phyloP scores from a whole-genome alignment of 441 rosid genomes.

The Erysimum cheiri region DNA sequence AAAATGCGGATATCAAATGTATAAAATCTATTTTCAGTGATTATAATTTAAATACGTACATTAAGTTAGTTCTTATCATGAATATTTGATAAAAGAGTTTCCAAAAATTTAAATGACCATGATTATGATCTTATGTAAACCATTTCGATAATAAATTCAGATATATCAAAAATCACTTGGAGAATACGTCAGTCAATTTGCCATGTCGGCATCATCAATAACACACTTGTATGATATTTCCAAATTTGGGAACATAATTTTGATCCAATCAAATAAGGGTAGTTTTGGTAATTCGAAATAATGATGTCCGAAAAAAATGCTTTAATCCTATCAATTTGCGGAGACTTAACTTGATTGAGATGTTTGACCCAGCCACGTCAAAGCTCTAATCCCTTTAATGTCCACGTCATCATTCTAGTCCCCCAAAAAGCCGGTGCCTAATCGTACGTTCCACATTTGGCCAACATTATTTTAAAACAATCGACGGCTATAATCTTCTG shows the following conservation, averaged over 20 bases:
- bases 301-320: neutral
- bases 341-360: constrained; percentile 32
- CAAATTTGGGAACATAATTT: constrained; percentile 17
- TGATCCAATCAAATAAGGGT: constrained; percentile 11
- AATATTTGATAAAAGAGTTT: neutral
- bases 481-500: constrained; percentile 22
- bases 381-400: constrained; percentile 32
- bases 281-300: constrained; percentile 12
- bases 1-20: neutral
- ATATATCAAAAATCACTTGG: constrained; percentile 20
- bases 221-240: constrained; percentile 7
- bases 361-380: constrained; percentile 48
- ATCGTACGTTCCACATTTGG: constrained; percentile 18
- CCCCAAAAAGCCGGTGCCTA: constrained; percentile 31
- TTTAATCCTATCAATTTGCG: constrained; percentile 27
- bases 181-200: constrained; percentile 23
- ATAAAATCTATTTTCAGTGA: neutral
- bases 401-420: constrained; percentile 37
- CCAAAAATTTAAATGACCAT: constrained; percentile 1
- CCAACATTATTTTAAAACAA: constrained; percentile 14
- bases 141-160: neutral
- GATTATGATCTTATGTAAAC: neutral
- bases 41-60: neutral
- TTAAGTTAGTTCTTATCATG: neutral
- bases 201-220: constrained; percentile 24